These are phyloP conservation scores for Fusarium odoratissimum DNA, from an alignment of 2,329 filamentous ascomycete genomes.

Conservation along the genomic window DNA sequence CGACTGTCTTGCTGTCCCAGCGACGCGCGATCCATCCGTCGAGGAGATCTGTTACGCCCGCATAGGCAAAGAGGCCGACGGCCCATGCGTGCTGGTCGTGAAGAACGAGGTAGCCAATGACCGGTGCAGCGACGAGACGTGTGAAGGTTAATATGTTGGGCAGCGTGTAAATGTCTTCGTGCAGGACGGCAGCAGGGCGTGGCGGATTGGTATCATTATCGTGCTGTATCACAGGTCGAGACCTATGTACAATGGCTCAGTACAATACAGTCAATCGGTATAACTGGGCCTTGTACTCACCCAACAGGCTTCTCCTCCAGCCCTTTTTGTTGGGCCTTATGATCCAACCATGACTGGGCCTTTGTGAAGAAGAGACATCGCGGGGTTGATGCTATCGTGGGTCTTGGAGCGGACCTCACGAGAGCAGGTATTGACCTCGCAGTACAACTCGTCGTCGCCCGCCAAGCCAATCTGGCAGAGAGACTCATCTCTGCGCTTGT, in stretches of 20 bases:
- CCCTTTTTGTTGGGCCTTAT: constrained; percentile 27
- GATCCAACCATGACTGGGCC: constrained; percentile 33
- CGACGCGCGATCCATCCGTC: constrained; percentile 93
- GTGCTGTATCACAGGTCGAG: constrained; percentile 1
- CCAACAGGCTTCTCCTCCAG: constrained; percentile 5
- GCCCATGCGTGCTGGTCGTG: constrained; percentile 84
- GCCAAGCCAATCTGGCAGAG: constrained; percentile 31
- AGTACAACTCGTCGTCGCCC: constrained; percentile 17
- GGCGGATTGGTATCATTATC: background rate
- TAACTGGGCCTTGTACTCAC: background rate
- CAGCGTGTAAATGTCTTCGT: constrained; percentile 97
- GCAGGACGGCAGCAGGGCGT: constrained; percentile 21
- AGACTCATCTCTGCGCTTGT: constrained; percentile 20
- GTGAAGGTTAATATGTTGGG: constrained; percentile 93
- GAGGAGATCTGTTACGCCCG: constrained; percentile 88
- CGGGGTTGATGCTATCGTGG: constrained; percentile 6
- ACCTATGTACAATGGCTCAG: constrained; percentile 11
- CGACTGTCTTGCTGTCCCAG: constrained; percentile 91
- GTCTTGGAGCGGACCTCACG: constrained; percentile 14
- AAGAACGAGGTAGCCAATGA: constrained; percentile 89
- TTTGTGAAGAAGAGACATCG: constrained; percentile 40
- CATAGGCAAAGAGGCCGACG: constrained; percentile 89
- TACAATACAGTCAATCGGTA: background rate
- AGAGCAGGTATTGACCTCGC: constrained; percentile 5
- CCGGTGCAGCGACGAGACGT: constrained; percentile 83